Evolutionary conservation across 768 basidiomycete species (phyloP).

Genomic region (Phylloporus rhodoxanthus): DNA sequence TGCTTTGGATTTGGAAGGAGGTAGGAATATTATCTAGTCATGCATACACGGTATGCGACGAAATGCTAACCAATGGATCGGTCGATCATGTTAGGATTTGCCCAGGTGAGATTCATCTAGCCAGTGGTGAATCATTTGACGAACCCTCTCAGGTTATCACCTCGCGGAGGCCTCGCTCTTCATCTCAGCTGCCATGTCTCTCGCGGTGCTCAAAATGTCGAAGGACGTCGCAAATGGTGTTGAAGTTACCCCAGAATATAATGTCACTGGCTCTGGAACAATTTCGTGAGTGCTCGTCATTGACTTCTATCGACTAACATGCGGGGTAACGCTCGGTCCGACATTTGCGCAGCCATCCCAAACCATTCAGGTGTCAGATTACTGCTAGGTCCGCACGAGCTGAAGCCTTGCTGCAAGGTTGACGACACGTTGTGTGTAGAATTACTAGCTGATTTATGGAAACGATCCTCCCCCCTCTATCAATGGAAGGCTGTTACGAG

Average conservation of each 20-base stretch:
- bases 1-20: slow-evolving; percentile 29
- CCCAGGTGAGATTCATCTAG: slow-evolving; percentile 11
- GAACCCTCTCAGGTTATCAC: slow-evolving; percentile 15
- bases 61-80: too few relatives aligned
- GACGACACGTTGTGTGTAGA: not conserved
- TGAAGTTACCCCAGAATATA: slow-evolving; percentile 40
- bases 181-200: slow-evolving; percentile 29
- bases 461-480: too few relatives aligned
- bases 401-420: not conserved
- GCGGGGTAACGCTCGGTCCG: not conserved
- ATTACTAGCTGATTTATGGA: too few relatives aligned
- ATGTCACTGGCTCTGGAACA: slow-evolving; percentile 34
- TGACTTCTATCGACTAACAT: not conserved
- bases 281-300: slow-evolving; percentile 35
- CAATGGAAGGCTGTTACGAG: too few relatives aligned
- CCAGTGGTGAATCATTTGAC: not conserved
- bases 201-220: slow-evolving; percentile 43
- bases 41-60: not conserved
- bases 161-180: slow-evolving; percentile 29
- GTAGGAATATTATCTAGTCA: slow-evolving; percentile 1
- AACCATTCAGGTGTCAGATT: not conserved
- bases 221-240: slow-evolving; percentile 37
- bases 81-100: slow-evolving; percentile 12
- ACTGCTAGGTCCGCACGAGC: not conserved
- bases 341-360: not conserved